Conservation (phyloP, 352 stramenopile species). For the Pythium chondricola region DNA sequence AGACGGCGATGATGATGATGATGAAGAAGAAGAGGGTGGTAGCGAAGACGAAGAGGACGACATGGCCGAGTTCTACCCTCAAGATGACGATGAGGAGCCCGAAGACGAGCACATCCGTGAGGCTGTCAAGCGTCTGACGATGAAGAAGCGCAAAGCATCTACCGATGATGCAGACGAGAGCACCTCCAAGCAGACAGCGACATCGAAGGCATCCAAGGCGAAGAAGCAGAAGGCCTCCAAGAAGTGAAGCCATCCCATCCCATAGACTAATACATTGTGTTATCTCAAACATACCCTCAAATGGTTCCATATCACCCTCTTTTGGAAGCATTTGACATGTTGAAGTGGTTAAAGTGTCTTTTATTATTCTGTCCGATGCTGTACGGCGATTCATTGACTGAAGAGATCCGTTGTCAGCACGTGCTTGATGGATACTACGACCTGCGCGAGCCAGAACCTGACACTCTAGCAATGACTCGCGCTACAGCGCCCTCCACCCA, state of each 20-base stretch:
- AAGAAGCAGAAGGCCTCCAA: conserved; percentile 19
- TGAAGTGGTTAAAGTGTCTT: conserved; percentile 11
- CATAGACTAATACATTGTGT: too few relatives aligned
- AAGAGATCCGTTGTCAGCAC: conserved; percentile 5
- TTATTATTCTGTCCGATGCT: conserved; percentile 9
- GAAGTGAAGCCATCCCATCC: too few relatives aligned
- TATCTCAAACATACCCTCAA: not conserved
- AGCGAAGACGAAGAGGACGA: conserved; percentile 31
- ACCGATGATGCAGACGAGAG: conserved; percentile 17
- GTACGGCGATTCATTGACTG: conserved; percentile 4
- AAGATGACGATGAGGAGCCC: conserved; percentile 32
- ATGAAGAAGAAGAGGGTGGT: conserved; percentile 15
- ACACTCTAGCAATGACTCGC: not conserved
- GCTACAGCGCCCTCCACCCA: conserved; percentile 3
- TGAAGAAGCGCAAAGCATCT: conserved; percentile 30
- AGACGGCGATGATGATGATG: conserved; percentile 17
- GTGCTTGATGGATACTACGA: too few relatives aligned
- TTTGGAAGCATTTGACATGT: conserved; percentile 1
- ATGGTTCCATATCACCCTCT: conserved; percentile 5
- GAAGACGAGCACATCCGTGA: conserved; percentile 27
- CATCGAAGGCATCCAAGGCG: conserved; percentile 3
- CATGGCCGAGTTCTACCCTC: conserved; percentile 58
- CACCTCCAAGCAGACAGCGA: conserved; percentile 12
- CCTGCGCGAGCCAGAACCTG: not conserved
- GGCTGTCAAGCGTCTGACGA: conserved; percentile 28